These are phyloP conservation scores for Allantophomopsis cytisporea DNA, from an alignment of 2,329 filamentous ascomycete species.

Conservation along the genomic window DNA sequence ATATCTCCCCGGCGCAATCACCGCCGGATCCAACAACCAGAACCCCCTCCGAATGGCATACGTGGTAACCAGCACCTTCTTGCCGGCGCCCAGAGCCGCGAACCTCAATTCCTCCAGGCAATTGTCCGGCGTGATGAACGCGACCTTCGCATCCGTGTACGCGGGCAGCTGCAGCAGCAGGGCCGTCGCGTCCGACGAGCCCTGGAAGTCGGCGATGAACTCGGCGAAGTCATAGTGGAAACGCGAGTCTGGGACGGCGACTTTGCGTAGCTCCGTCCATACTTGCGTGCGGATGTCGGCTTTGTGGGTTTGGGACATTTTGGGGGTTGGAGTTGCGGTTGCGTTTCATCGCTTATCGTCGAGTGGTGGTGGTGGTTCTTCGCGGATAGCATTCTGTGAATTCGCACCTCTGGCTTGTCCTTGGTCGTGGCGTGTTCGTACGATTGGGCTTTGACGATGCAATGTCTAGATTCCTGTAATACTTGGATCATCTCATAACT, in stretches of 20 bases:
- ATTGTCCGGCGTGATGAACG: constrained; percentile 23
- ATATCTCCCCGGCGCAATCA: constrained; percentile 12
- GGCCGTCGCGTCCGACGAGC: constrained; percentile 13
- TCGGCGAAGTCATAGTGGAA: constrained; percentile 21
- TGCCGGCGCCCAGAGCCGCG: constrained; percentile 20
- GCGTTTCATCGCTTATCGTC: no score
- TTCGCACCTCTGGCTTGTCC: no score
- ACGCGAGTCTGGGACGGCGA: constrained; percentile 23
- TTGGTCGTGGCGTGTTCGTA: no score
- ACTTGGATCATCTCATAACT: no score
- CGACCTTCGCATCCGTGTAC: constrained; percentile 13
- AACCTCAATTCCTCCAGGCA: constrained; percentile 20
- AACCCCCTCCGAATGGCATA: constrained; percentile 22
- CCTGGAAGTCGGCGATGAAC: constrained; percentile 22
- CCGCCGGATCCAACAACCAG: constrained; percentile 17
- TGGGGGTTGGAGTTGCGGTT: no score
- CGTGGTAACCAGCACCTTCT: constrained; percentile 20
- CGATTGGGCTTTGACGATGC: no score
- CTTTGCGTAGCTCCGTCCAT: constrained; percentile 3
- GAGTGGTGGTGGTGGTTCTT: no score
- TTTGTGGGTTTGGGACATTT: neutral
- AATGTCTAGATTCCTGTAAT: no score
- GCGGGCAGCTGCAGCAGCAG: constrained; percentile 14
- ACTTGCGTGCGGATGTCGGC: neutral
- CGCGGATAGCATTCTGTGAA: no score